phyloP scores from a whole-genome alignment of 2,329 filamentous ascomycete species.

The Sclerotinia borealis region DNA sequence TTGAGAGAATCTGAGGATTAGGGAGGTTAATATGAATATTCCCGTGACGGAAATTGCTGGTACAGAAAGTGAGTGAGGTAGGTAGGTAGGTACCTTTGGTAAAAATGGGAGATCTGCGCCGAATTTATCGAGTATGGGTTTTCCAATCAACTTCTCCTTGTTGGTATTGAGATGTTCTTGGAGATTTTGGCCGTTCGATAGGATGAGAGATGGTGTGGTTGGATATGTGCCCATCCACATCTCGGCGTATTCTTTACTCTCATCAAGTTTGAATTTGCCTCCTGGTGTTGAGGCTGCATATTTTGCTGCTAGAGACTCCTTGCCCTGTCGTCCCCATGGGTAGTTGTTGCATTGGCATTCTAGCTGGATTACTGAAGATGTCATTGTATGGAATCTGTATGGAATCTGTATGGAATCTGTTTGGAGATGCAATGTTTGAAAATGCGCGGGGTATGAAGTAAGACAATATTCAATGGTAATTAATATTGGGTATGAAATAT shows the following conservation, averaged over 20 bases:
- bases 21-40: constrained; percentile 2
- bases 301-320: constrained; percentile 57
- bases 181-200: constrained; percentile 57
- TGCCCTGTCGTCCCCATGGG: constrained; percentile 62
- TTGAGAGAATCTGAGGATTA: constrained; percentile 57
- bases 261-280: constrained; percentile 56
- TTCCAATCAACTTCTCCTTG: constrained; percentile 57
- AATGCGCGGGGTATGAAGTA: not conserved
- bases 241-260: constrained; percentile 57
- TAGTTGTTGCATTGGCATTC: constrained; percentile 46
- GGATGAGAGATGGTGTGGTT: constrained; percentile 57
- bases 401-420: no score
- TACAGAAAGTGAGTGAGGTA: not conserved
- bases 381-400: constrained; percentile 9
- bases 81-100: constrained; percentile 48
- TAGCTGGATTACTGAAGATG: constrained; percentile 43
- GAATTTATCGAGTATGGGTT: constrained; percentile 53
- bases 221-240: constrained; percentile 58
- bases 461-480: not conserved
- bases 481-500: not conserved
- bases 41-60: no score
- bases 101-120: constrained; percentile 64
- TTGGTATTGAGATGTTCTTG: constrained; percentile 57
- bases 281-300: constrained; percentile 61
- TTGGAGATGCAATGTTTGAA: not conserved